A percentile compares a stretch with the other conserved stretches of the same genome.
Conservation (phyloP, 2,329 filamentous ascomycete species). For the Myriosclerotinia curreyana region DNA sequence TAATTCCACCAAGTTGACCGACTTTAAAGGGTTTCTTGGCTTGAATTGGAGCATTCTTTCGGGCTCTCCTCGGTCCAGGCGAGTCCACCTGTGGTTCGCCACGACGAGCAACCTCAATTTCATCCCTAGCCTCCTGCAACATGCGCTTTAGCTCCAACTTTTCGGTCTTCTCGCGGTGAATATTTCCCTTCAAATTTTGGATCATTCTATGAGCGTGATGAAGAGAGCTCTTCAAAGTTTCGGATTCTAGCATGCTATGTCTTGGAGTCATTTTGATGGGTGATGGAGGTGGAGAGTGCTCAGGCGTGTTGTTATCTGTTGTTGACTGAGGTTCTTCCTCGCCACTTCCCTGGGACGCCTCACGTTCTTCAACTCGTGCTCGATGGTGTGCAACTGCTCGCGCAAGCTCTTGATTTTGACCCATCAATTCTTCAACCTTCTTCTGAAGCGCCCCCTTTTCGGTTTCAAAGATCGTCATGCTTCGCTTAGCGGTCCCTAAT, state of each 20-base stretch:
- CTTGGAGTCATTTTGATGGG: constrained; percentile 89
- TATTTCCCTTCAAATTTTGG: constrained; percentile 88
- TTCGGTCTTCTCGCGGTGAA: constrained; percentile 97
- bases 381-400: constrained; percentile 75
- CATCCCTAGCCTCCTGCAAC: constrained; percentile 91
- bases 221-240: constrained; percentile 91
- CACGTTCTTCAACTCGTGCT: constrained; percentile 62
- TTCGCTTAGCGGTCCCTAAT: constrained; percentile 77
- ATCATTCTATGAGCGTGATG: constrained; percentile 96
- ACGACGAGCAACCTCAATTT: constrained; percentile 66
- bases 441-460: constrained; percentile 76
- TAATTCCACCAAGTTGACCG: constrained; percentile 69
- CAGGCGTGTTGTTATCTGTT: constrained; percentile 70
- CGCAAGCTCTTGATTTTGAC: constrained; percentile 88
- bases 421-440: constrained; percentile 82
- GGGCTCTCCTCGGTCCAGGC: constrained; percentile 56
- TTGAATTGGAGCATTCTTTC: constrained; percentile 61
- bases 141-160: constrained; percentile 94
- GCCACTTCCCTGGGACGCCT: constrained; percentile 56
- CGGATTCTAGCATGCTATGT: constrained; percentile 87
- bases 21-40: constrained; percentile 78
- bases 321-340: constrained; percentile 64
- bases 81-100: constrained; percentile 45
- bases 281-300: constrained; percentile 86
- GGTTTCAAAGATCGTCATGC: constrained; percentile 70